A percentile compares a stretch with the other conserved stretches of the same genome.
Evolutionary conservation across 805 yeast genomes (phyloP).

Genomic region (Saccharomycopsis selenospora): DNA sequence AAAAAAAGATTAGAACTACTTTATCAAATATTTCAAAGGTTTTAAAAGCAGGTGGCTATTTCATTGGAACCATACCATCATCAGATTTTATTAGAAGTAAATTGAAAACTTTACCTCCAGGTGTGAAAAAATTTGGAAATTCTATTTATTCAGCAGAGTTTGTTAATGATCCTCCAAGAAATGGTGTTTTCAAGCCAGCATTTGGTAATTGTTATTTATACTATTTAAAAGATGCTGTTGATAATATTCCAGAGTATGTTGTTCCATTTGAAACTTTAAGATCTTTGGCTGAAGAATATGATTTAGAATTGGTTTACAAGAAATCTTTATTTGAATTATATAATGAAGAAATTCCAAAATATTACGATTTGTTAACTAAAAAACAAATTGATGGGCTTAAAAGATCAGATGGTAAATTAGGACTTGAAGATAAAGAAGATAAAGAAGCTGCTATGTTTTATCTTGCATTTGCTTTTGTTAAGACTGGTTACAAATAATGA

Average conservation of each 20-base stretch:
- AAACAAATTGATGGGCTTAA: conserved; percentile 61
- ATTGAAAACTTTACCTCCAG: conserved; percentile 43
- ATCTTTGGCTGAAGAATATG: conserved; percentile 76
- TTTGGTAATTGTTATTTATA: conserved; percentile 76
- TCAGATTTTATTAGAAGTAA: conserved; percentile 74
- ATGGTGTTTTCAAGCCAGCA: conserved; percentile 60
- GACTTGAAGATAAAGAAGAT: conserved; percentile 85
- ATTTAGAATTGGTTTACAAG: conserved; percentile 61
- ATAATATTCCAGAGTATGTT: conserved; percentile 92
- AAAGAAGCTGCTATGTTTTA: conserved; percentile 87
- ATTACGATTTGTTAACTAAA: conserved; percentile 51
- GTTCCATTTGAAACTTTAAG: conserved; percentile 89
- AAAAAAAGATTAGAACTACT: conserved; percentile 65
- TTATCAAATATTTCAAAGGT: conserved; percentile 70
- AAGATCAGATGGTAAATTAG: conserved; percentile 72
- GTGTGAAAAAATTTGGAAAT: conserved; percentile 74
- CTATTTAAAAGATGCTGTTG: conserved; percentile 86
- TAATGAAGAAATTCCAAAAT: conserved; percentile 66
- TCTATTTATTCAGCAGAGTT: conserved; percentile 69
- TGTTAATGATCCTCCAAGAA: conserved; percentile 68
- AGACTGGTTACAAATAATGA: conserved; percentile 31
- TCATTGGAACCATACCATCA: conserved; percentile 92
- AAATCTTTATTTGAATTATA: conserved; percentile 79
- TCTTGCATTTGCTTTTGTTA: conserved; percentile 75
- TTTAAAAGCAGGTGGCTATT: conserved; percentile 74